Percentiles rank a stretch among this genome's conserved stretches.
Evolutionary conservation across 2,329 filamentous ascomycete species (phyloP).

Genomic region (Huntiella abstrusa): DNA sequence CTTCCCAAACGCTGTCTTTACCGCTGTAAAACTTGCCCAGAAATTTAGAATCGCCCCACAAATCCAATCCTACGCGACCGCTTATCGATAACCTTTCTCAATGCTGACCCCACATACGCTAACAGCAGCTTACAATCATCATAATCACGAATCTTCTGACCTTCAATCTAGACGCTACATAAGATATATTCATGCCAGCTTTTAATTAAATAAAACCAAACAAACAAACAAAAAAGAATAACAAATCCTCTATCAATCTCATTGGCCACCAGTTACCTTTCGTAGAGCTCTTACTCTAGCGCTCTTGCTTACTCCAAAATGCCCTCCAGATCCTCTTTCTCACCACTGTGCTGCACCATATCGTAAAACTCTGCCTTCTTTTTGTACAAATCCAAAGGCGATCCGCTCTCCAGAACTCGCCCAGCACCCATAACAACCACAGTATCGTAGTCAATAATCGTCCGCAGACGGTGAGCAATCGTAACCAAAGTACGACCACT

Average conservation of each 20-base stretch:
- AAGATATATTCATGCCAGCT: no score
- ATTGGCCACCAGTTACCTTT: background rate
- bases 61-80: no score
- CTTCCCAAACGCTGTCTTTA: no score
- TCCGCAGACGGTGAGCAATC: slow-evolving; percentile 30
- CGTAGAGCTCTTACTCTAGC: background rate
- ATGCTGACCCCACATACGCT: no score
- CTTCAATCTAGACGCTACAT: no score
- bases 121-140: no score
- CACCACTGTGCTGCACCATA: slow-evolving; percentile 36
- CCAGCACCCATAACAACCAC: slow-evolving; percentile 30
- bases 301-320: slow-evolving; percentile 4
- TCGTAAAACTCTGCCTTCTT: slow-evolving; percentile 30
- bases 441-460: slow-evolving; percentile 32
- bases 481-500: slow-evolving; percentile 27
- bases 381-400: slow-evolving; percentile 27
- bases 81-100: no score
- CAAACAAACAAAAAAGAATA: background rate
- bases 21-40: no score
- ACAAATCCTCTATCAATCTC: background rate
- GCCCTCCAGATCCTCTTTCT: slow-evolving; percentile 20
- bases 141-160: no score
- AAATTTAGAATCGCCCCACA: no score
- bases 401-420: slow-evolving; percentile 27
- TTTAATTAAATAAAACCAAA: no score